Evolutionary conservation across 1,284 basidiomycete genomes (phyloP).

Genomic region (Marasmius tenuissimus): DNA sequence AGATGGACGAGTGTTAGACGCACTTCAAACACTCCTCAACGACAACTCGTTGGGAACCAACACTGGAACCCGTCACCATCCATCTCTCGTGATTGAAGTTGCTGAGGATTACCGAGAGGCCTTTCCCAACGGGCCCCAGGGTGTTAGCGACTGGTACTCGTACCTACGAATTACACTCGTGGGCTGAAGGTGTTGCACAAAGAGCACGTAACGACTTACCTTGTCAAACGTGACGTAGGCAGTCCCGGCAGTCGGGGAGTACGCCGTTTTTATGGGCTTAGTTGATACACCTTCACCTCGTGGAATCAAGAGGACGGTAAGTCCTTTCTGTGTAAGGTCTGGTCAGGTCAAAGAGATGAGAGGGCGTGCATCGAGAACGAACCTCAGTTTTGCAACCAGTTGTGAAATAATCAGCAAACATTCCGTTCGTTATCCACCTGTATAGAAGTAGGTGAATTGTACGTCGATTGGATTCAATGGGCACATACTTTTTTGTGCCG

Average conservation of each 20-base stretch:
- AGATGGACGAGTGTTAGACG: background rate
- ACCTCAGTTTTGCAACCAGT: constrained; percentile 73
- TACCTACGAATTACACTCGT: constrained; percentile 24
- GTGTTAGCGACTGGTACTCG: constrained; percentile 87
- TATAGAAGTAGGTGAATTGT: background rate
- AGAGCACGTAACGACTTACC: constrained; percentile 33
- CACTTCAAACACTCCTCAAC: constrained; percentile 83
- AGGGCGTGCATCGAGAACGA: constrained; percentile 2
- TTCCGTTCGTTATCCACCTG: constrained; percentile 94
- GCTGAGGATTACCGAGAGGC: constrained; percentile 83
- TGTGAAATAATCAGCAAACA: constrained; percentile 79
- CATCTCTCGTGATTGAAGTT: constrained; percentile 87
- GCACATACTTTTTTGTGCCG: constrained; percentile 77
- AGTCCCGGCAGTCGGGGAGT: constrained; percentile 85
- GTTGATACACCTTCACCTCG: constrained; percentile 83
- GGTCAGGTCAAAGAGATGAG: background rate
- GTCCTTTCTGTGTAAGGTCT: constrained; percentile 55
- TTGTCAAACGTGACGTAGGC: constrained; percentile 93
- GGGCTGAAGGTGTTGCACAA: background rate
- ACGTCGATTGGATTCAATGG: background rate
- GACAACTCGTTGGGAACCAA: constrained; percentile 69
- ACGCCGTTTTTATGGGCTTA: constrained; percentile 89
- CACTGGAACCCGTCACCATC: constrained; percentile 78
- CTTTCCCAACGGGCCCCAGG: constrained; percentile 83
- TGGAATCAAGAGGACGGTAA: constrained; percentile 86